These are phyloP conservation scores for Chenopodium quinoa DNA, from an alignment of 148 eudicot genomes.

Conservation along the genomic window DNA sequence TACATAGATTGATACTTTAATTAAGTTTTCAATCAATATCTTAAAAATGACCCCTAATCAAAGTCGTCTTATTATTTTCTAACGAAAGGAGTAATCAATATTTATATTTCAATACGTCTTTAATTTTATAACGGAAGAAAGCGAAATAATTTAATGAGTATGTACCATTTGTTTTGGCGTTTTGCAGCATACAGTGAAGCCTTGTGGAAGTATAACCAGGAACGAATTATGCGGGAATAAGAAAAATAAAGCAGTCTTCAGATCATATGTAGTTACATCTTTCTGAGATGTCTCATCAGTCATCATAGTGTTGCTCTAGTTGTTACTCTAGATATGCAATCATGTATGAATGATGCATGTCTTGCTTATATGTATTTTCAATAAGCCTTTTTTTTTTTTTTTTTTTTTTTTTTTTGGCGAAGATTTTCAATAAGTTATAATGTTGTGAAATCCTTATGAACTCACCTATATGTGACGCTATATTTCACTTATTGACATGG, in stretches of 20 bases:
- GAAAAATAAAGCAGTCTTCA: neutral
- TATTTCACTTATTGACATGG: too few relatives aligned
- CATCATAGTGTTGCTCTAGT: neutral
- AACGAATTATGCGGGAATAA: neutral
- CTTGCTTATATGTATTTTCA: neutral
- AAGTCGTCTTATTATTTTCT: too few relatives aligned
- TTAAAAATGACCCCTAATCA: too few relatives aligned
- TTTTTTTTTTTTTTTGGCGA: too few relatives aligned
- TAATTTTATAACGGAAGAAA: neutral
- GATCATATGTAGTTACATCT: neutral
- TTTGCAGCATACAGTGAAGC: constrained; percentile 1
- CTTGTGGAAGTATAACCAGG: neutral
- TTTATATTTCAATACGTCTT: too few relatives aligned
- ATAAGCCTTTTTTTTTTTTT: neutral
- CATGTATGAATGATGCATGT: neutral
- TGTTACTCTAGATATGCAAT: constrained; percentile 2
- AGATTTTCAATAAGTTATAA: neutral
- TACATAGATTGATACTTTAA: too few relatives aligned
- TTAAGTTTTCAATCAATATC: too few relatives aligned
- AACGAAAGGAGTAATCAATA: too few relatives aligned
- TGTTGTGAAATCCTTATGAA: neutral
- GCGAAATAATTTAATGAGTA: neutral
- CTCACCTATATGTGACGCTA: too few relatives aligned
- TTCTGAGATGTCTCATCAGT: neutral
- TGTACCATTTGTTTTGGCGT: neutral